These are phyloP conservation scores for Leptographium radiaticola DNA, from an alignment of 2,329 filamentous ascomycete species.

Conservation along the genomic window DNA sequence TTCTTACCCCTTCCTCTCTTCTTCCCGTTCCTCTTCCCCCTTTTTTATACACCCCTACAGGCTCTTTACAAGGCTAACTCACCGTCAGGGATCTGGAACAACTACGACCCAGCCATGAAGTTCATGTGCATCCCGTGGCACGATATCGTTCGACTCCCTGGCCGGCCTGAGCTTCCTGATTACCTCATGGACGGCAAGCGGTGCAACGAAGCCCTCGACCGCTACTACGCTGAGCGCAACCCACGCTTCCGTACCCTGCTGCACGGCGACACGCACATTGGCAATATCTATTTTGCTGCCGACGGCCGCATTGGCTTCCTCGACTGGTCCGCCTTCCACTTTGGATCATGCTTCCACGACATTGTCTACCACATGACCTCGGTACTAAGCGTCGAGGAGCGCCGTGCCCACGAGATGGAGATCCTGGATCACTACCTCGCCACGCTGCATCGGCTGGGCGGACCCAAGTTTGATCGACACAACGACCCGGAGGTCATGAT, in stretches of 20 bases:
- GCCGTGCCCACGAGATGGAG: constrained; percentile 19
- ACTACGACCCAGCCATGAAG: constrained; percentile 2
- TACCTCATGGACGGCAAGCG: constrained; percentile 4
- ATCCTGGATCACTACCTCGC: constrained; percentile 21
- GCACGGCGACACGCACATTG: constrained; percentile 22
- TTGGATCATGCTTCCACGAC: constrained; percentile 23
- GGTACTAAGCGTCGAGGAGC: constrained; percentile 19
- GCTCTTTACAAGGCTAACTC: not conserved
- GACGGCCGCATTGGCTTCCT: constrained; percentile 19
- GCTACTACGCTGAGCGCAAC: not conserved
- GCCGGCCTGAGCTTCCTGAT: not conserved
- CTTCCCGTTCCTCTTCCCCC: not conserved
- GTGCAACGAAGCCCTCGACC: constrained; percentile 15
- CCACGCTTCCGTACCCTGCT: constrained; percentile 7
- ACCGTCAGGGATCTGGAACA: not conserved
- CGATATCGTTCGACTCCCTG: not conserved
- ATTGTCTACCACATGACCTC: constrained; percentile 21
- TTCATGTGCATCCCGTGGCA: constrained; percentile 1
- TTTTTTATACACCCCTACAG: not conserved
- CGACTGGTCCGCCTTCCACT: constrained; percentile 23
- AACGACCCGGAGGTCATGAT: constrained; percentile 3
- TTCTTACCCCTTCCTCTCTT: not conserved
- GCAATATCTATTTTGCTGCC: constrained; percentile 19
- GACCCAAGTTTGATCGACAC: constrained; percentile 9
- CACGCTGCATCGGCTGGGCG: not conserved